phyloP scores from a whole-genome alignment of 805 yeast species.

The Grigorovia transvaalensis region DNA sequence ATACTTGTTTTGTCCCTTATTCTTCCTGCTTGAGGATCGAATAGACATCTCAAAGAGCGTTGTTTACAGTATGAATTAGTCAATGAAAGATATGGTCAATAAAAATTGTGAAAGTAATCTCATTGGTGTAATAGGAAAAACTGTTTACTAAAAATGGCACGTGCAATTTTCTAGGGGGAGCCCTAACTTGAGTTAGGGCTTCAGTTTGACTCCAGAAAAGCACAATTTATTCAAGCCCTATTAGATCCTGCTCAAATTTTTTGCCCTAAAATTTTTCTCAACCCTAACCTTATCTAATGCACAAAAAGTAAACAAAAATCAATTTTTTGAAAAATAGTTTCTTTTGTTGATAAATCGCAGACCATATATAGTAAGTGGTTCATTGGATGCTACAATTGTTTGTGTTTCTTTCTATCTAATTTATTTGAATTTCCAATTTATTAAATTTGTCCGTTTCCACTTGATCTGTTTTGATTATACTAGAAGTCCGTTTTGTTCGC shows the following conservation, averaged over 20 bases:
- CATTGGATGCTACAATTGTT: neutral
- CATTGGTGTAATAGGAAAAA: neutral
- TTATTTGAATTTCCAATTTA: no score
- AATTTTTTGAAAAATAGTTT: neutral
- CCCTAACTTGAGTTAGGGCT: no score
- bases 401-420: neutral
- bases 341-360: neutral
- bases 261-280: neutral
- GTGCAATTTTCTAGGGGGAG: no score
- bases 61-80: no score
- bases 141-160: no score
- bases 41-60: conserved; percentile 13
- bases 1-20: conserved; percentile 32
- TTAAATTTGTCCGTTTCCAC: no score
- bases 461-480: no score
- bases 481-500: neutral
- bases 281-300: neutral
- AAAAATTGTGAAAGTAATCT: no score
- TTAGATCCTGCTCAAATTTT: neutral
- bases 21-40: conserved; percentile 36
- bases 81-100: no score
- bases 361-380: neutral
- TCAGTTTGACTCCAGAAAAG: no score
- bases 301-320: neutral
- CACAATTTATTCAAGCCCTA: no score